Evolutionary conservation across 352 stramenopile genomes (phyloP), one percentile per base, ranked within the genome.

Genomic region (Pythium aquatile): DNA sequence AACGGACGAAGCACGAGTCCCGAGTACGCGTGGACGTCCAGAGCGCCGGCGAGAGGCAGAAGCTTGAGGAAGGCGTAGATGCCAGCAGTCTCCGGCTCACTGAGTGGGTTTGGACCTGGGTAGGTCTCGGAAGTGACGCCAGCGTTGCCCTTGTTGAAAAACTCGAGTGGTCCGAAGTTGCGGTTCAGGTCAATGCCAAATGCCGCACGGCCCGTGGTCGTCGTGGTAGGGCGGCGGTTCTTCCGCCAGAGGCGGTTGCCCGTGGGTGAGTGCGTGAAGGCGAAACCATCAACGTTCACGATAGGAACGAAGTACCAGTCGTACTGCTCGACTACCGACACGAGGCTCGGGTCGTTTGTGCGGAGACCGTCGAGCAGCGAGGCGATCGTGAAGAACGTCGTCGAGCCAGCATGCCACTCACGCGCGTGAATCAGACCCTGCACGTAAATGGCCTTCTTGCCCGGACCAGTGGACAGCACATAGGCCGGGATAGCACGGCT

Each of bases 1-100:
- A 64, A 73, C 4, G 69, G 57, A 35, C 59, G 64, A 10, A 76
- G 42, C n/a, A 76, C 29, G 8, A 65, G 35, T 3, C 44, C 35
- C 16, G 5, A 14, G 35, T 16, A 42, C 35, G 35, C 35, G 35
- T 42, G 35, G 11, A 42, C 35, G 35, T 42, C 35, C 35, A 42
- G 35, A 14, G 35, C 35, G 16, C 35, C 35, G 4, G 35, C 35
- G 3, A 42, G 35, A 42, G 35, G 35, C 35, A 42, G 10, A 5
- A 10, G 5, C 11, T 42, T 42, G 35, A 42, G 35, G 35, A 42
- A 42, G 8, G 35, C 35, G 35, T 42, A 42, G 35, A 42, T 42
- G 10, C 35, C 35, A 14, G 35, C 35, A 16, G 35, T 42, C 35
- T 42, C 35, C 11, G 35, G 35, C 35, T 42, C 35, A 42, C 35